Evolutionary conservation across 2,329 filamentous ascomycete genomes (phyloP), one percentile per base, ranked within the genome.

Genomic region (Nannizzia gypsea): DNA sequence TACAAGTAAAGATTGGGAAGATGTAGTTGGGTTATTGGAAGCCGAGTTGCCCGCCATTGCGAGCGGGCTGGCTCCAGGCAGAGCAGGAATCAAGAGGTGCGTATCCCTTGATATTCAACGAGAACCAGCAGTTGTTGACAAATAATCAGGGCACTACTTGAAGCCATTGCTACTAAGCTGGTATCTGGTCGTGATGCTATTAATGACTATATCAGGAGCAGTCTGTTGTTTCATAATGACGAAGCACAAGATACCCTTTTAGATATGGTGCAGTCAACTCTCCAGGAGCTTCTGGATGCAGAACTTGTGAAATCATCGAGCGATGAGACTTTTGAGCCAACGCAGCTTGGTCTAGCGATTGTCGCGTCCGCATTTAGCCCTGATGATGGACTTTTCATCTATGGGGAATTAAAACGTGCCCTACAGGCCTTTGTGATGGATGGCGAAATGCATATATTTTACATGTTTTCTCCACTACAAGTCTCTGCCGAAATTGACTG

Each of bases 361-460:
- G 87, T 90, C 24, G 82, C 84, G 8, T 88, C 87, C 2, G 83
- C 84, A 1, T 80, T 91, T 38, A 82, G 87, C 57, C 88, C 87
- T 0, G 85, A 89, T 61, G 87, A 90, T 65, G 88, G 88, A 0
- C 72, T 88, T 0, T 90, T 90, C 65, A 79, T 90, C 17, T 77
- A 90, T 65, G 77, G 82, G 52, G 88, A 91, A 70, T 76, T 90
- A 55, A 78, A 79, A 60, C 80, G 80, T 64, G 85, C 87, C 0
- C 76, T 90, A 2, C 77, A 81, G 62, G 85, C 85, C 1, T 90
- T 91, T 67, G 88, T 90, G 11, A 85, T 91, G 81, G 87, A 90
- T 67, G 85, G 86, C 3, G 88, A 91, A 63, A 85, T 91, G 83
- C 88, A 90, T 66, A 80, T 89, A 11, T 79, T 90, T 54, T 91